Evolutionary conservation across 2,329 filamentous ascomycete species (phyloP), one percentile per base, ranked within the genome.

Genomic region (Penicillium fuscoglaucum): DNA sequence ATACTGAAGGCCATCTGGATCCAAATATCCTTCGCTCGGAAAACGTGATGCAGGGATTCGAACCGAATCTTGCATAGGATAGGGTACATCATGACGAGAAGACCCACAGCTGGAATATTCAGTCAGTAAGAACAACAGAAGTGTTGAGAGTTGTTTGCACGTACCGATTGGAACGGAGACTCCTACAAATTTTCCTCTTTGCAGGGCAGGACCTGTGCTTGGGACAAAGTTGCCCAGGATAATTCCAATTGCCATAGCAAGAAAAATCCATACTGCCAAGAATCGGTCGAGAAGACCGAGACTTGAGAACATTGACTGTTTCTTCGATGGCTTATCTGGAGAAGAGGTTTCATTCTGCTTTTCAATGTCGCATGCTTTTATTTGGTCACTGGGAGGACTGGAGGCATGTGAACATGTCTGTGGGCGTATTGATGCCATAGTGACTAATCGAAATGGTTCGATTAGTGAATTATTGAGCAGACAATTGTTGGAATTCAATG

Each of bases 31-130:
- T 80, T 80, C 1, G 85, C 79, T 4, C 77, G 72, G 58, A 95
- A 83, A 2, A 91, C 78, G 7, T 83, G 77, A 72, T 91, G 90
- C 12, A 96, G 76, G 0, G 84, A 83, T 72, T 96, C 91, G 73
- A 86, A 96, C 40, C 85, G 85, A 9, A 96, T 89, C 74, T 95
- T 96, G 82, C 91, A 96, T 0, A 96, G 79, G 58, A 96, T 96
- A 0, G 91, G 92, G 68, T 95, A 96, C 91, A 96, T 96, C 91
- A 96, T 96, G 37, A 96, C 87, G 0, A 96, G 81, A 0, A 96
- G 78, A 0, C 92, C 91, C 47, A 96, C 78, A 1, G 91, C 90
- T 90, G 44, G 6, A 24, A n/a, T n/a, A 29, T 15, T 29, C 21
- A 45, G 44, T 49, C 29, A 58, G 28, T 41, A 44, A 9, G 0